A percentile compares a stretch with the other conserved stretches of the same genome.
These are phyloP conservation scores for Yarrowia galli DNA, from an alignment of 1,139 yeast species.

Conservation along the genomic window DNA sequence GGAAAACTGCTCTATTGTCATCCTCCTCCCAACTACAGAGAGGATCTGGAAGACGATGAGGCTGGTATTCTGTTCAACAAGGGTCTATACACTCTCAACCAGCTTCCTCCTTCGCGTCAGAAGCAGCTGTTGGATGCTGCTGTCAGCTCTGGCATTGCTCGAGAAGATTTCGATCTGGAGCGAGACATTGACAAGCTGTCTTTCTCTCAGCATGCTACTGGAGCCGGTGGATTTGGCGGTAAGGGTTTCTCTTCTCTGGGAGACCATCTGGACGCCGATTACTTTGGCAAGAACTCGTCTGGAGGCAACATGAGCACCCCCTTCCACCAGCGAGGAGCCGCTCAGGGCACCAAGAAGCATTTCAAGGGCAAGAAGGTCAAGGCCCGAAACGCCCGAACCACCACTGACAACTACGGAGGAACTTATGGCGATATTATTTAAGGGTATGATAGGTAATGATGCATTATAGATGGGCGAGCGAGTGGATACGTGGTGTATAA, in stretches of 20 bases:
- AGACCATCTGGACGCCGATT: slow-evolving; percentile 36
- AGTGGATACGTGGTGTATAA: too few species aligned
- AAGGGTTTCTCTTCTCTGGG: slow-evolving; percentile 36
- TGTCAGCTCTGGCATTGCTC: slow-evolving; percentile 29
- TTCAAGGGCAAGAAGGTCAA: slow-evolving; percentile 39
- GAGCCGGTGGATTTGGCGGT: slow-evolving; percentile 41
- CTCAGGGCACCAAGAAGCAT: slow-evolving; percentile 35
- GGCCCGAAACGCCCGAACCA: slow-evolving; percentile 28
- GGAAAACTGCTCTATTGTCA: slow-evolving; percentile 85
- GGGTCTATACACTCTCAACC: slow-evolving; percentile 69
- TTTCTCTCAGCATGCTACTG: slow-evolving; percentile 77
- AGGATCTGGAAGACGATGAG: slow-evolving; percentile 55
- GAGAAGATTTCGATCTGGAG: slow-evolving; percentile 66
- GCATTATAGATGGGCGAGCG: slow-evolving; percentile 1
- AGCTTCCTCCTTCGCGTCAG: slow-evolving; percentile 70
- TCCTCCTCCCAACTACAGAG: slow-evolving; percentile 65
- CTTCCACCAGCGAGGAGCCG: slow-evolving; percentile 36
- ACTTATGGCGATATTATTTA: slow-evolving; percentile 35
- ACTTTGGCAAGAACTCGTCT: slow-evolving; percentile 26
- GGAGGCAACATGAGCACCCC: slow-evolving; percentile 26
- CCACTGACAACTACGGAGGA: slow-evolving; percentile 22
- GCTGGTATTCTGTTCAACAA: slow-evolving; percentile 63
- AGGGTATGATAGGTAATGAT: not conserved
- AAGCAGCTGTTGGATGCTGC: slow-evolving; percentile 69
- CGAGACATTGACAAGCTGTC: slow-evolving; percentile 74